phyloP scores from a whole-genome alignment of 805 yeast species.

The Tetrapisispora arboricola region DNA sequence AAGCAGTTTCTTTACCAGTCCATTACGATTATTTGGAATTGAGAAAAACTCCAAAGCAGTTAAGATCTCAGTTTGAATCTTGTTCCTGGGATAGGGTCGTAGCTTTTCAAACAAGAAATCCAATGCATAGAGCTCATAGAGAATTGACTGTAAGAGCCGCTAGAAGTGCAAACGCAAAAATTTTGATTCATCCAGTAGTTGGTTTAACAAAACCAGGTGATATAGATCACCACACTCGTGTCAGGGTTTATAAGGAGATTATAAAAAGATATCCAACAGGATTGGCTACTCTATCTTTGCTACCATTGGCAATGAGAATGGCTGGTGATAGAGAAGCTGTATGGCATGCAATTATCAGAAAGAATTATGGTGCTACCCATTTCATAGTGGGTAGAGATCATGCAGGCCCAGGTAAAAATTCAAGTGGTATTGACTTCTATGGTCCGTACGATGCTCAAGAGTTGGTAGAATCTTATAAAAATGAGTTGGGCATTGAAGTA shows the following conservation, averaged over 20 bases:
- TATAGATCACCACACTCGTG: slow-evolving; percentile 95
- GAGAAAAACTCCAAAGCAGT: slow-evolving; percentile 84
- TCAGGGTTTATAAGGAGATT: slow-evolving; percentile 85
- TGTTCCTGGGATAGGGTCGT: slow-evolving; percentile 84
- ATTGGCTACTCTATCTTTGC: slow-evolving; percentile 76
- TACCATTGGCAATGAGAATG: slow-evolving; percentile 98
- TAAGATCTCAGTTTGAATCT: slow-evolving; percentile 70
- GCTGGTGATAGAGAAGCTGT: slow-evolving; percentile 98
- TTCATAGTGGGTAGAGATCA: slow-evolving; percentile 97
- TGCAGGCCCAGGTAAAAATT: slow-evolving; percentile 90
- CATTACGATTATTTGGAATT: slow-evolving; percentile 86
- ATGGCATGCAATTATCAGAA: slow-evolving; percentile 96
- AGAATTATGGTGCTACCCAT: slow-evolving; percentile 93
- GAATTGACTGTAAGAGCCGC: slow-evolving; percentile 95
- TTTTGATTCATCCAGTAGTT: slow-evolving; percentile 91
- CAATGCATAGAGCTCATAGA: slow-evolving; percentile 98
- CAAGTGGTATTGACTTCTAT: slow-evolving; percentile 86
- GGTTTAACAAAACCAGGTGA: slow-evolving; percentile 97
- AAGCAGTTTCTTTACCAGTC: slow-evolving; percentile 73
- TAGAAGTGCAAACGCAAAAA: slow-evolving; percentile 77
- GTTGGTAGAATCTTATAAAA: slow-evolving; percentile 61
- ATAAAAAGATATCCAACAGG: slow-evolving; percentile 91
- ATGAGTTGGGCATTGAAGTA: slow-evolving; percentile 77
- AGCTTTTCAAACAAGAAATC: slow-evolving; percentile 96
- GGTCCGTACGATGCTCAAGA: slow-evolving; percentile 97